Conservation (phyloP, 208 protist species). For the Leishmania arabica region DNA sequence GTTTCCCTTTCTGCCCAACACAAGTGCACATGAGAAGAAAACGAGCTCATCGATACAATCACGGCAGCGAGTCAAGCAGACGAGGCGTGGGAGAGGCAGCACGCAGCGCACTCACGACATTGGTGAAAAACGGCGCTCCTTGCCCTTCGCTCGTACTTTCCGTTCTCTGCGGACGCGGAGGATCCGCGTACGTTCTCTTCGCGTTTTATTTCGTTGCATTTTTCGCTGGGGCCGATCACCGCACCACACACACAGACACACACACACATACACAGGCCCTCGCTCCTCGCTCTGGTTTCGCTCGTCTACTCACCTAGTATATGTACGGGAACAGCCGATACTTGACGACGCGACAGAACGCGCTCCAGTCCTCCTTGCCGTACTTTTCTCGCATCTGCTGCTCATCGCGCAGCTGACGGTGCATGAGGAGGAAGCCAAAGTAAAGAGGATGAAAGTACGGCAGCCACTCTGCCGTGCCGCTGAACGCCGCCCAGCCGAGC, state of each 20-base stretch:
- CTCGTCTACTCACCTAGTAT: slow-evolving; percentile 40
- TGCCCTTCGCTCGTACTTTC: not conserved
- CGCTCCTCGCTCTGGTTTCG: not conserved
- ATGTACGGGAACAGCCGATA: slow-evolving; percentile 92
- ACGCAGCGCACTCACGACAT: not conserved
- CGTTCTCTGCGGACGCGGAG: not conserved
- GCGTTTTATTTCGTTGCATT: not conserved
- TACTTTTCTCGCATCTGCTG: slow-evolving; percentile 93
- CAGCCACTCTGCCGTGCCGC: slow-evolving; percentile 60
- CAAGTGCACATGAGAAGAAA: slow-evolving; percentile 2
- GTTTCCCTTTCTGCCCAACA: not conserved
- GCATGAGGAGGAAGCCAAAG: slow-evolving; percentile 93
- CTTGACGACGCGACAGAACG: slow-evolving; percentile 90
- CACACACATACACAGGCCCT: not conserved
- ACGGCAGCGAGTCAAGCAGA: not conserved
- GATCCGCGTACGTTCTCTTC: not conserved
- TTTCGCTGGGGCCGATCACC: not conserved
- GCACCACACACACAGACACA: not conserved
- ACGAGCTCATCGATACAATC: not conserved
- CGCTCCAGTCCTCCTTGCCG: slow-evolving; percentile 87
- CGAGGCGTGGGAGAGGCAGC: not conserved
- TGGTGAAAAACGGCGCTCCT: not conserved
- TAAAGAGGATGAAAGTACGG: slow-evolving; percentile 96
- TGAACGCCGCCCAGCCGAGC: slow-evolving; percentile 65
- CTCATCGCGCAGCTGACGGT: slow-evolving; percentile 95